A percentile compares a stretch with the other conserved stretches of the same genome.
Evolutionary conservation across 176 grass and related monocot species (phyloP).

Genomic region (Echinochloa phyllopogon): DNA sequence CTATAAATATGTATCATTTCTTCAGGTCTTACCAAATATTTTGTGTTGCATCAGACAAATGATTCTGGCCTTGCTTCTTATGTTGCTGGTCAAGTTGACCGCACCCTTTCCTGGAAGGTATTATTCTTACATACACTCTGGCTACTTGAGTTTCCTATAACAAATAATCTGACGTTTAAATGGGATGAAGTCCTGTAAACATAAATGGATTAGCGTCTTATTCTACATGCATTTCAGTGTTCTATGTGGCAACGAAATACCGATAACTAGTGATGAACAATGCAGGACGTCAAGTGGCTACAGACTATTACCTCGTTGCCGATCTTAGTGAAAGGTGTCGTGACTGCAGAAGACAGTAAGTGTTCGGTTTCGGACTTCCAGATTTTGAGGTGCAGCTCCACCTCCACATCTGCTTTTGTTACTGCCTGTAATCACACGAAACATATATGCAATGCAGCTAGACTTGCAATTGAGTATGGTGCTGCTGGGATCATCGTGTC

Average conservation of each 20-base stretch:
- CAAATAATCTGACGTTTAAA: background rate
- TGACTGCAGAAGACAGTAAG: constrained; percentile 95
- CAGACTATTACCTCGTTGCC: constrained; percentile 85
- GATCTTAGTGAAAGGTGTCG: constrained; percentile 84
- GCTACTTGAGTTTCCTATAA: background rate
- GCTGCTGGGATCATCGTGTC: constrained; percentile 88
- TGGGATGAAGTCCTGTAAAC: background rate
- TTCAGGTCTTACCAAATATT: constrained; percentile 31
- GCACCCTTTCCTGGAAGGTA: constrained; percentile 93
- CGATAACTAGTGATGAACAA: constrained; percentile 6
- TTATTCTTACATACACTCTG: background rate
- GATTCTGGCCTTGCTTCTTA: constrained; percentile 82
- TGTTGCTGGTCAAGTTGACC: constrained; percentile 67
- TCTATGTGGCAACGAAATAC: background rate
- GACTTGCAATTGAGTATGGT: constrained; percentile 66
- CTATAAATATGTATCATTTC: background rate
- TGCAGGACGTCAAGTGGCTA: constrained; percentile 85
- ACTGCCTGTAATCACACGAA: background rate
- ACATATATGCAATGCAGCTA: constrained; percentile 56
- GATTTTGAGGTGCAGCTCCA: background rate
- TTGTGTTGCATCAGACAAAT: constrained; percentile 62
- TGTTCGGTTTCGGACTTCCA: constrained; percentile 2
- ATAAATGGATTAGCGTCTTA: background rate
- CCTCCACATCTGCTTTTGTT: background rate
- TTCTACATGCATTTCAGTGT: background rate